Percentiles rank a stretch among this genome's conserved stretches.
Conservation (phyloP, 192 early-diverging fungal species). For the Gryganskiella cystojenkinii region DNA sequence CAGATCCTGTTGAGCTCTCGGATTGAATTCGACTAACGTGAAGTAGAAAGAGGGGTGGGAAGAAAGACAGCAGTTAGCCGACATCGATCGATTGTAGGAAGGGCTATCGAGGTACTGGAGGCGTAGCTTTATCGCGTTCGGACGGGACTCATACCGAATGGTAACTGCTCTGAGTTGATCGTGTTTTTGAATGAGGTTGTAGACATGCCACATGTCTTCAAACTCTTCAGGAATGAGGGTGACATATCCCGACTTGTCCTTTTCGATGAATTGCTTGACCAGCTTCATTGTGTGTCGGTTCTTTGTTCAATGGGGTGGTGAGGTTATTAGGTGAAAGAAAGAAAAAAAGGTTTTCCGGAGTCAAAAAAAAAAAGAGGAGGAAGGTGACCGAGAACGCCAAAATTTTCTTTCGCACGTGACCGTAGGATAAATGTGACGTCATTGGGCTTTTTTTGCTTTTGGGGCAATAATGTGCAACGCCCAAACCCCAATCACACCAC, state of each 20-base stretch:
- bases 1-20: slow-evolving; percentile 89
- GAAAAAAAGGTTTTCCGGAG: too few relatives aligned
- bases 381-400: too few relatives aligned
- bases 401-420: too few relatives aligned
- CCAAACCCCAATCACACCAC: too few relatives aligned
- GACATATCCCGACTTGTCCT: slow-evolving; percentile 80
- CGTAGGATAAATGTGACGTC: too few relatives aligned
- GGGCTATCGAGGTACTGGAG: background rate
- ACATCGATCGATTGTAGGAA: too few relatives aligned
- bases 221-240: slow-evolving; percentile 88
- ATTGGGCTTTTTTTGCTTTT: too few relatives aligned
- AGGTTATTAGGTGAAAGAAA: slow-evolving; percentile 31
- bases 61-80: background rate
- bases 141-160: slow-evolving; percentile 64
- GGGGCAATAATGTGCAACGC: too few relatives aligned
- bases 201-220: slow-evolving; percentile 99
- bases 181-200: slow-evolving; percentile 86
- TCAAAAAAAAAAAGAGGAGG: too few relatives aligned
- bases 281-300: slow-evolving; percentile 59
- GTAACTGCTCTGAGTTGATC: slow-evolving; percentile 91
- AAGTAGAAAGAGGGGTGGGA: background rate
- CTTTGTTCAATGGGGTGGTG: too few relatives aligned
- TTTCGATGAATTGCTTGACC: slow-evolving; percentile 60
- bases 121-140: background rate
- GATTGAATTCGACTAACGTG: slow-evolving; percentile 82